phyloP scores from a whole-genome alignment of 257 asterid species.

The Solanum ossicruentum region DNA sequence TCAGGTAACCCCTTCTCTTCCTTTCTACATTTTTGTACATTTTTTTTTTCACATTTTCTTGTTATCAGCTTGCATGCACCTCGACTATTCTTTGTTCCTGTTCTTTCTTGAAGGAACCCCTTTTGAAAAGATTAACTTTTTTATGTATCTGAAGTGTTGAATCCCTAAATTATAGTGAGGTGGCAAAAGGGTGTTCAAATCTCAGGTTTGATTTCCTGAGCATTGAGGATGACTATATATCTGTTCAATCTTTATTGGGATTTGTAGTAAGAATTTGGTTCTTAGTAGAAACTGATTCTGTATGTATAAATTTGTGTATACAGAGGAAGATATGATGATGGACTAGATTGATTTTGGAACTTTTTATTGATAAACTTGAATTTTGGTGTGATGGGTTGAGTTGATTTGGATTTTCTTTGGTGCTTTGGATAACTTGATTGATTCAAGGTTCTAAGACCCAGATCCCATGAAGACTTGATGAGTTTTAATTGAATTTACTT shows the following conservation, averaged over 20 bases:
- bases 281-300: not conserved
- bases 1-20: not conserved
- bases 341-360: not conserved
- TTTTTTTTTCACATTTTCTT: not conserved
- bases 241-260: not conserved
- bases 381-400: not conserved
- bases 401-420: not conserved
- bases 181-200: not conserved
- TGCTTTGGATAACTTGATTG: not conserved
- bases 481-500: not conserved
- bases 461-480: not conserved
- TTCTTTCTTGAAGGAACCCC: not conserved
- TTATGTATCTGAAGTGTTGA: not conserved
- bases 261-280: not conserved
- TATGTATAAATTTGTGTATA: not conserved
- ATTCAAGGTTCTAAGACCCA: not conserved
- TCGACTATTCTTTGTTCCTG: not conserved
- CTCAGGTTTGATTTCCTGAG: not conserved
- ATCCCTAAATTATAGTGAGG: not conserved
- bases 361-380: not conserved
- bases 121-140: not conserved
- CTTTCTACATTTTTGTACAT: not conserved
- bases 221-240: not conserved
- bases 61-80: fast-evolving
- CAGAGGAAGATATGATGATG: not conserved